Percentiles rank a stretch among this genome's conserved stretches.
Evolutionary conservation across 2,329 filamentous ascomycete genomes (phyloP).

Genomic region (Cadophora sp.): DNA sequence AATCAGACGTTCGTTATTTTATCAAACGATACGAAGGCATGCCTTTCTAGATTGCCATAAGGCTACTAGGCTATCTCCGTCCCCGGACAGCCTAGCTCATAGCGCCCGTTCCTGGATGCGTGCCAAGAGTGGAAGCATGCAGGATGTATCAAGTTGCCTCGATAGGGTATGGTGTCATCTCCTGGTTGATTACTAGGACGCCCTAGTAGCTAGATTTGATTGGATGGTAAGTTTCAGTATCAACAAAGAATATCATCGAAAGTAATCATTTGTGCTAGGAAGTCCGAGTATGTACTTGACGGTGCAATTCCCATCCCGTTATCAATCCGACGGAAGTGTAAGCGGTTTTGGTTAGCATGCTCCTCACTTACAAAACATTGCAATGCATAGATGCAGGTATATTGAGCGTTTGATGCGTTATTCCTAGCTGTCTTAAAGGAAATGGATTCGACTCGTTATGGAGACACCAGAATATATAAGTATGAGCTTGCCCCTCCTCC

Average conservation of each 20-base stretch:
- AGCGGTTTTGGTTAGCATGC: background rate
- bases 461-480: background rate
- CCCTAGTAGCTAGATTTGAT: background rate
- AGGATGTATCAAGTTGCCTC: slow-evolving; percentile 1
- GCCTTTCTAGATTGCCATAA: background rate
- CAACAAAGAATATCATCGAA: background rate
- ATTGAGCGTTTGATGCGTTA: background rate
- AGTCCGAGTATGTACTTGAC: background rate
- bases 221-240: background rate
- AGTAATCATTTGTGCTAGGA: background rate
- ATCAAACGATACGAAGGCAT: no score
- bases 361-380: background rate
- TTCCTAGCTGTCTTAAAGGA: no score
- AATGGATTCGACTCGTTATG: no score
- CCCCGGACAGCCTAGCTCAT: background rate
- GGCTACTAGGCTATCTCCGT: background rate
- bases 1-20: slow-evolving; percentile 6
- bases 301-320: background rate
- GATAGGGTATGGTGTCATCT: background rate
- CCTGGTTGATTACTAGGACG: background rate
- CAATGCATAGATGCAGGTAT: background rate
- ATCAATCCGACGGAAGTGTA: background rate
- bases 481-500: no score
- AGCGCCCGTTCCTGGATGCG: slow-evolving; percentile 1
- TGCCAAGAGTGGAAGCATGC: background rate